phyloP scores from a whole-genome alignment of 192 early-diverging fungal genomes.

The Spizellomyces punctatus region DNA sequence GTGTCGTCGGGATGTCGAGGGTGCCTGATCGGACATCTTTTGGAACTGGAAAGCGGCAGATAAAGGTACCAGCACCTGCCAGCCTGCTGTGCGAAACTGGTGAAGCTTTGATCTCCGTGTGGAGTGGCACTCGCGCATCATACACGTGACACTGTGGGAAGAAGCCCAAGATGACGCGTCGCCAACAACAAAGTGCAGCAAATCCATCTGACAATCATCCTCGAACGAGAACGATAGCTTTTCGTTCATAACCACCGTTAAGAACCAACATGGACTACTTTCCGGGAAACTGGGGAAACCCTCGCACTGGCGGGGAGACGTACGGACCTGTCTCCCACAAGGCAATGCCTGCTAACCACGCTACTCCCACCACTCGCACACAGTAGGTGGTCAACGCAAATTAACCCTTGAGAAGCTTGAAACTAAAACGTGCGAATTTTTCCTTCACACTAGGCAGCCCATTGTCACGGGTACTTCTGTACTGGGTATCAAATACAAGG shows the following conservation, averaged over 20 bases:
- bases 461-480: slow-evolving; percentile 94
- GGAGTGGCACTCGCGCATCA: too few species aligned
- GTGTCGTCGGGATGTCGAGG: too few species aligned
- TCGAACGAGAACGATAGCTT: too few species aligned
- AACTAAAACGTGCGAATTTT: background rate
- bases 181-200: too few species aligned
- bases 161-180: too few species aligned
- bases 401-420: background rate
- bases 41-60: too few species aligned
- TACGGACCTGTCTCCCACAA: background rate
- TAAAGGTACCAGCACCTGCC: too few species aligned
- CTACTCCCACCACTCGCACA: slow-evolving; percentile 31
- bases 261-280: slow-evolving; percentile 71
- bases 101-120: too few species aligned
- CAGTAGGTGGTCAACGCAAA: slow-evolving; percentile 23
- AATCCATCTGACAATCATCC: too few species aligned
- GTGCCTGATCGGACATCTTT: too few species aligned
- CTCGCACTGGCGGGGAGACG: slow-evolving; percentile 61
- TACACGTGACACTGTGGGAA: too few species aligned
- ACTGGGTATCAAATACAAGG: slow-evolving; percentile 92
- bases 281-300: slow-evolving; percentile 78
- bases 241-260: background rate
- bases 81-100: too few species aligned
- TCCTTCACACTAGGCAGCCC: slow-evolving; percentile 55
- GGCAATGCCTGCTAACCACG: slow-evolving; percentile 38